Conservation (phyloP, 441 rosid genomes). For the Jatropha multifida region DNA sequence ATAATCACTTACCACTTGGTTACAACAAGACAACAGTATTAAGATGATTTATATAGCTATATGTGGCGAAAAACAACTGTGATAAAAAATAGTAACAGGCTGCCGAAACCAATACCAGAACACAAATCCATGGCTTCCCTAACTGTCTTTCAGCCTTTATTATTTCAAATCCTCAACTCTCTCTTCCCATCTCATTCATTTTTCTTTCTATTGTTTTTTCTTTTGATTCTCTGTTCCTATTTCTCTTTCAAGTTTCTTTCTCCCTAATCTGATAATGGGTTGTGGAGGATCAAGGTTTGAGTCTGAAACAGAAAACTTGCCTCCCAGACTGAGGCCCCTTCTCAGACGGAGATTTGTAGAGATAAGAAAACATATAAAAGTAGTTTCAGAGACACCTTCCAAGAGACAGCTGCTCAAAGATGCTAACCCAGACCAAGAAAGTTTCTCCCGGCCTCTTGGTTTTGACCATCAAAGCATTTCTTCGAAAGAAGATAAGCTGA, state of each 20-base stretch:
- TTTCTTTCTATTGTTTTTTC: not conserved
- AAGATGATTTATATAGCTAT: not conserved
- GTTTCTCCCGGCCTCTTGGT: not conserved
- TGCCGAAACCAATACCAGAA: not conserved
- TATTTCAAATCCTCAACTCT: constrained; percentile 7
- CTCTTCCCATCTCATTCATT: not conserved
- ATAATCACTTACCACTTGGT: too few relatives aligned
- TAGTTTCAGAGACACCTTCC: constrained; percentile 28
- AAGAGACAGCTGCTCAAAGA: constrained; percentile 53
- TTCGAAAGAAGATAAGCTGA: constrained; percentile 25
- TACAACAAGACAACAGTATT: too few relatives aligned
- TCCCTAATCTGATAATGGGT: constrained; percentile 37
- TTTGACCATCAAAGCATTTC: constrained; percentile 25
- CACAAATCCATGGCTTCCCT: not conserved
- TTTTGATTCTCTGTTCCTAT: not conserved
- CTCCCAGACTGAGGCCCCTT: constrained; percentile 35
- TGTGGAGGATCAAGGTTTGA: constrained; percentile 41
- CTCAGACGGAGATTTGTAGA: constrained; percentile 44
- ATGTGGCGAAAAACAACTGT: constrained; percentile 11
- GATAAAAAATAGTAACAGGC: not conserved
- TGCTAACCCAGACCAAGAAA: constrained; percentile 33
- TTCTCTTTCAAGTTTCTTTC: not conserved
- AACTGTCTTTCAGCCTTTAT: not conserved
- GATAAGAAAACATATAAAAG: constrained; percentile 30
- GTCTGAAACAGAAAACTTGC: constrained; percentile 24